Conservation (phyloP, 2,329 filamentous ascomycete species). For the Periconia macrospinosa region DNA sequence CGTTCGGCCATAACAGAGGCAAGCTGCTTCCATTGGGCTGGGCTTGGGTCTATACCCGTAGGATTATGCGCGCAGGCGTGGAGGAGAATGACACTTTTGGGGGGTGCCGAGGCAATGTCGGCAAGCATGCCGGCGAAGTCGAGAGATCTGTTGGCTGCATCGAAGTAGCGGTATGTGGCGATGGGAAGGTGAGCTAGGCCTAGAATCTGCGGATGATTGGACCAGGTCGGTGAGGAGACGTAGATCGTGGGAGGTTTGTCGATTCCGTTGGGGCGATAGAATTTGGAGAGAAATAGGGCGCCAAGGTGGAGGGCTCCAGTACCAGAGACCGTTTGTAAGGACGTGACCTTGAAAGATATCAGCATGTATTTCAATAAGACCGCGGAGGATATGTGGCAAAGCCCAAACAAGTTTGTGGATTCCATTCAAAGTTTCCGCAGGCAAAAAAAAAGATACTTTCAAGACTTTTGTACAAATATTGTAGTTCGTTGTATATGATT, state of each 20-base stretch:
- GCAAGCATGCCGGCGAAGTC: constrained; percentile 88
- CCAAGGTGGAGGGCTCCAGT: constrained; percentile 94
- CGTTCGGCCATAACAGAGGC: constrained; percentile 74
- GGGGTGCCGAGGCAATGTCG: constrained; percentile 68
- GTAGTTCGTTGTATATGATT: too few species aligned
- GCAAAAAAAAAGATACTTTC: background rate
- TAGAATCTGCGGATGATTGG: constrained; percentile 99
- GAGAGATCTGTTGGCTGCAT: constrained; percentile 81
- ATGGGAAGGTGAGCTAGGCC: constrained; percentile 79
- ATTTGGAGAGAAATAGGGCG: constrained; percentile 88
- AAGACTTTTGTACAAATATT: too few species aligned
- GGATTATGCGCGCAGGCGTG: constrained; percentile 98
- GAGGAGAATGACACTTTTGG: constrained; percentile 82
- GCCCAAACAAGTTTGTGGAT: too few species aligned
- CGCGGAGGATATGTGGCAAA: too few species aligned
- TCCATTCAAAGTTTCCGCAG: too few species aligned
- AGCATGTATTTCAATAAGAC: background rate
- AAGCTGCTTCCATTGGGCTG: constrained; percentile 92
- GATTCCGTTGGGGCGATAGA: constrained; percentile 62
- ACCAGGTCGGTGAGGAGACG: constrained; percentile 95
- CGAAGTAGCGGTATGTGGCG: constrained; percentile 92
- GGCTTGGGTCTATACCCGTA: constrained; percentile 91
- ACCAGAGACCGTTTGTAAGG: constrained; percentile 93
- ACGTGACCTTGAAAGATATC: constrained; percentile 59
- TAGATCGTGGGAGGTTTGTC: constrained; percentile 74